A percentile compares a stretch with the other conserved stretches of the same genome.
These are phyloP conservation scores for Leccinum imitatum DNA, from an alignment of 768 basidiomycete species.

Conservation along the genomic window DNA sequence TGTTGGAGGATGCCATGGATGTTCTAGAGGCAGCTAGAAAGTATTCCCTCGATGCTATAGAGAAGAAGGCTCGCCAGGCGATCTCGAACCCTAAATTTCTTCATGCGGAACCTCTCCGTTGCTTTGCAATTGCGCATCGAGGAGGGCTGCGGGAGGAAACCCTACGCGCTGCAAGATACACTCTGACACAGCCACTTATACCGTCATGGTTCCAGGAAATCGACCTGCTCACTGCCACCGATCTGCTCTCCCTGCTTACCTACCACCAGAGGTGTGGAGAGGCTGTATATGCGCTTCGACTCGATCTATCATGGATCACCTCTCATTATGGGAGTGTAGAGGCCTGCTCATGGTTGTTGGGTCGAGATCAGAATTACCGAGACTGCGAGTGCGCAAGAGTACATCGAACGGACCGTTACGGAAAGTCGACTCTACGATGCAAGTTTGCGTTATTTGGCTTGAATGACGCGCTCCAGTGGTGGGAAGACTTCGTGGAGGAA, in stretches of 20 bases:
- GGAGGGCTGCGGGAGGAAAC: not conserved
- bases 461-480: constrained; percentile 13
- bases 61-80: not conserved
- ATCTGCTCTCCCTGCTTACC: constrained; percentile 23
- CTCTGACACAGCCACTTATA: constrained; percentile 25
- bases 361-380: not conserved
- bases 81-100: not conserved
- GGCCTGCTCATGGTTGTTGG: constrained; percentile 14
- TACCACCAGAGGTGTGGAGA: constrained; percentile 21
- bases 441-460: not conserved
- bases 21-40: not conserved
- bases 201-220: constrained; percentile 27
- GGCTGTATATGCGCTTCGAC: constrained; percentile 6
- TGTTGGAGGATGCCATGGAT: not conserved
- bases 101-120: not conserved
- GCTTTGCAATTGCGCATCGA: not conserved
- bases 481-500: constrained; percentile 22
- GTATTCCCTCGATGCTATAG: not conserved
- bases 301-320: constrained; percentile 14
- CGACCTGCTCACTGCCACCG: constrained; percentile 23
- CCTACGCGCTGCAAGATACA: constrained; percentile 4
- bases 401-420: not conserved
- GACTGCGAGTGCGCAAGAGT: not conserved
- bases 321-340: not conserved
- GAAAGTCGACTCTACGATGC: not conserved